Evolutionary conservation across 2,329 filamentous ascomycete genomes (phyloP).

Genomic region (Cercospora sesami): DNA sequence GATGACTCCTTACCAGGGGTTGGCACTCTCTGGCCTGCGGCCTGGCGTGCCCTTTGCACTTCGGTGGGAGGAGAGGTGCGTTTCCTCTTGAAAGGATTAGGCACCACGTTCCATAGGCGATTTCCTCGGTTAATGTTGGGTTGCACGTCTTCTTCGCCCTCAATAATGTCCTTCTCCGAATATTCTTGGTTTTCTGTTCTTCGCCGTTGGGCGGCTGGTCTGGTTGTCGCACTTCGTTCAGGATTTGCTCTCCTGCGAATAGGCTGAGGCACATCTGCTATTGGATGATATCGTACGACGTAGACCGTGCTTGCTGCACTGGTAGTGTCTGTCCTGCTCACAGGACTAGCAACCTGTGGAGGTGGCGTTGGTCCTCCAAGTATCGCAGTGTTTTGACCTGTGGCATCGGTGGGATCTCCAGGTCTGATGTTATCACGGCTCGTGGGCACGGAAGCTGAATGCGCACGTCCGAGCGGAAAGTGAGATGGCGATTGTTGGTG

Average conservation of each 20-base stretch:
- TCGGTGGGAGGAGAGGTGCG: conserved; percentile 61
- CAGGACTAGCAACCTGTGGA: conserved; percentile 53
- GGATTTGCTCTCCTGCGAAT: conserved; percentile 33
- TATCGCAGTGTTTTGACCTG: conserved; percentile 8
- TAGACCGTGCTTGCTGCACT: conserved; percentile 66
- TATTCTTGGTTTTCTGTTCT: conserved; percentile 15
- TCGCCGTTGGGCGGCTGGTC: conserved; percentile 7
- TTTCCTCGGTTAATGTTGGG: conserved; percentile 37
- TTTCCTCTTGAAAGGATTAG: conserved; percentile 60
- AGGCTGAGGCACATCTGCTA: conserved; percentile 48
- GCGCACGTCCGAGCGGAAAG: conserved; percentile 38
- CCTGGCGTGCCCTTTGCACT: conserved; percentile 53
- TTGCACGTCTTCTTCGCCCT: conserved; percentile 27
- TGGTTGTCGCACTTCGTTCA: conserved; percentile 21
- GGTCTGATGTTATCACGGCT: conserved; percentile 15
- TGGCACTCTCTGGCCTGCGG: conserved; percentile 33
- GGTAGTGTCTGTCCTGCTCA: conserved; percentile 61
- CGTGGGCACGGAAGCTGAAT: conserved; percentile 29
- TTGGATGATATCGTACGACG: conserved; percentile 61
- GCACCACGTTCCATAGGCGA: conserved; percentile 51
- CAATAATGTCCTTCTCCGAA: conserved; percentile 32
- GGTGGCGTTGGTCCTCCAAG: conserved; percentile 45
- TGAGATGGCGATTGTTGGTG: conserved; percentile 32
- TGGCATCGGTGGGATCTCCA: background rate
- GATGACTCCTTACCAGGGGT: conserved; percentile 47